These are phyloP conservation scores for Puccinia novopanici DNA, from an alignment of 1,284 basidiomycete genomes.

Conservation along the genomic window DNA sequence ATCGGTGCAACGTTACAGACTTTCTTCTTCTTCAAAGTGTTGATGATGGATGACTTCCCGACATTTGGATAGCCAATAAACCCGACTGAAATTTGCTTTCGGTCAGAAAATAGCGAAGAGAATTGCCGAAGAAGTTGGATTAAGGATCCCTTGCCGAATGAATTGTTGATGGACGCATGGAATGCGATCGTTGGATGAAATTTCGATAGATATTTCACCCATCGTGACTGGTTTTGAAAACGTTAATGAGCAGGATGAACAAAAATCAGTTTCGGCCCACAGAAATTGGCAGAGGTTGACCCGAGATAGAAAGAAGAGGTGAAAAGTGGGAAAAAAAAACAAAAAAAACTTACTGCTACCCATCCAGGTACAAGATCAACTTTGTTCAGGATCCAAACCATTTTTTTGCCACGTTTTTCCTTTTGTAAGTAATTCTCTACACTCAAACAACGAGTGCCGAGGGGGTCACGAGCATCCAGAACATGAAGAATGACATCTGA, in stretches of 20 bases:
- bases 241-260: conserved; percentile 47
- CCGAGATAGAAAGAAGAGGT: neutral
- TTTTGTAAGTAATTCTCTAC: conserved; percentile 91
- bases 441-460: conserved; percentile 95
- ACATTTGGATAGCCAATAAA: conserved; percentile 99
- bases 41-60: conserved; percentile 95
- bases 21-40: conserved; percentile 97
- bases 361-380: conserved; percentile 97
- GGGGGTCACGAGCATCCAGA: conserved; percentile 90
- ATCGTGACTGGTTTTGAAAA: conserved; percentile 72
- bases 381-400: conserved; percentile 96
- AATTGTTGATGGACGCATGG: conserved; percentile 98
- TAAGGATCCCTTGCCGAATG: conserved; percentile 95
- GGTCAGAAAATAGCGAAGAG: conserved; percentile 93
- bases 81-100: conserved; percentile 98
- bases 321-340: conserved; percentile 25
- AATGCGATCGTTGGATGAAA: conserved; percentile 95
- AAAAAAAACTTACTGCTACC: conserved; percentile 78
- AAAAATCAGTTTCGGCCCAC: conserved; percentile 39
- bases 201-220: conserved; percentile 92
- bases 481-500: conserved; percentile 96
- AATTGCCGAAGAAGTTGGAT: conserved; percentile 97
- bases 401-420: conserved; percentile 95
- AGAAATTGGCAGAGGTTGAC: neutral
- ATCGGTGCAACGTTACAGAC: conserved; percentile 96